These are phyloP conservation scores for Trichomonascaceae sp. DNA, from an alignment of 1,139 yeast species.

Conservation along the genomic window DNA sequence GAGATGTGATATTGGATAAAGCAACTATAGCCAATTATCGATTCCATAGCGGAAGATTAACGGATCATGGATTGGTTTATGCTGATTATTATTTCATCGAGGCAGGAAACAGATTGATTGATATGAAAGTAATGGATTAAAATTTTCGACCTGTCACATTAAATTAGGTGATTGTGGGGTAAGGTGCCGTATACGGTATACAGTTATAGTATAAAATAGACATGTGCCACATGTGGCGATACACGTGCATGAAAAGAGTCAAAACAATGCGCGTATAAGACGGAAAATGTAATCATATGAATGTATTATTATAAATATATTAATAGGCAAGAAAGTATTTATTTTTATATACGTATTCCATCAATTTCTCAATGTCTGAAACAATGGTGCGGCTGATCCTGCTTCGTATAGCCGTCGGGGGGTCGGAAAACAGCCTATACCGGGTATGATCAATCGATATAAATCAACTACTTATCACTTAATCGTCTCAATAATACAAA, in stretches of 20 bases:
- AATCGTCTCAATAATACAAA: no score
- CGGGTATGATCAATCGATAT: not conserved
- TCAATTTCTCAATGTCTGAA: not conserved
- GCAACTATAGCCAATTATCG: conserved; percentile 13
- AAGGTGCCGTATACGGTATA: not conserved
- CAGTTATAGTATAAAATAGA: not conserved
- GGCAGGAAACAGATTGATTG: conserved; percentile 14
- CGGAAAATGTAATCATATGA: no score
- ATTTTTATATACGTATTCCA: no score
- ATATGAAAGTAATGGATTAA: not conserved
- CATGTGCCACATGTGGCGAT: not conserved
- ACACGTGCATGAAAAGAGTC: not conserved
- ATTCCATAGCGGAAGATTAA: conserved; percentile 5
- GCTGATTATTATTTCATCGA: conserved; percentile 18
- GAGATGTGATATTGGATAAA: conserved; percentile 11
- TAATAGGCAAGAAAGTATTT: no score
- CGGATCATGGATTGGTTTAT: conserved; percentile 14
- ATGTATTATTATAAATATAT: no score
- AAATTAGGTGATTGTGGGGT: not conserved
- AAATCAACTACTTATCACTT: not conserved
- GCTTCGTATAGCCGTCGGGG: not conserved
- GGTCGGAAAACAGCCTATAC: not conserved
- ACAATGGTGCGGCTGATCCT: not conserved
- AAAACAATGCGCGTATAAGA: no score
- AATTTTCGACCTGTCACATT: not conserved